Evolutionary conservation across 2,329 filamentous ascomycete genomes (phyloP).

Genomic region (Orbilia brochopaga): DNA sequence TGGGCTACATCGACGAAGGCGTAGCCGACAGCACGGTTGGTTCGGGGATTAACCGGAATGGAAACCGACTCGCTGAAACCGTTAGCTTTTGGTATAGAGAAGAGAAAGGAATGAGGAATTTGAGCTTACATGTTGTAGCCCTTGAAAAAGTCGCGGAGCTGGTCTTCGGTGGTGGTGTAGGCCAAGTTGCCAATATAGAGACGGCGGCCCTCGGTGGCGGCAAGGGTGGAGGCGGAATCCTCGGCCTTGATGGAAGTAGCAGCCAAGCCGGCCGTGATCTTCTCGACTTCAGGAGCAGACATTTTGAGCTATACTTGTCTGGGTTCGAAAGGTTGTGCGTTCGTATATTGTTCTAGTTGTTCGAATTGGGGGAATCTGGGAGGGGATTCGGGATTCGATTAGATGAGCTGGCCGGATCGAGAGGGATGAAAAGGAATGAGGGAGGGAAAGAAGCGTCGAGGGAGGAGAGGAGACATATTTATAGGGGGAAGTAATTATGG

Average conservation of each 20-base stretch:
- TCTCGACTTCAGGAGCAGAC: slow-evolving; percentile 52
- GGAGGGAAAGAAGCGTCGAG: slow-evolving; percentile 17
- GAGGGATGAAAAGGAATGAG: slow-evolving; percentile 32
- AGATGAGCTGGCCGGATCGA: slow-evolving; percentile 44
- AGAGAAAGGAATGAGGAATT: slow-evolving; percentile 17
- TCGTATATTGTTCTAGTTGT: slow-evolving; percentile 11
- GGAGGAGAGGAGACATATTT: slow-evolving; percentile 11
- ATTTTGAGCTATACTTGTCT: slow-evolving; percentile 52
- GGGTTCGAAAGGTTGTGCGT: slow-evolving; percentile 43
- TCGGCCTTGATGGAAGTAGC: slow-evolving; percentile 64
- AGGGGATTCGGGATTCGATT: slow-evolving; percentile 35
- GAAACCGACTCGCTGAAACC: slow-evolving; percentile 86
- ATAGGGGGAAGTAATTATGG: background rate
- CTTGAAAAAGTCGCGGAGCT: slow-evolving; percentile 99
- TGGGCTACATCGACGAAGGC: slow-evolving; percentile 98
- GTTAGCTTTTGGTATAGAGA: slow-evolving; percentile 48
- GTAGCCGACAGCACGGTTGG: slow-evolving; percentile 96
- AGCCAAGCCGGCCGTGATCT: slow-evolving; percentile 51
- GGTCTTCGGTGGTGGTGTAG: slow-evolving; percentile 99
- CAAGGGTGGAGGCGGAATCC: slow-evolving; percentile 91
- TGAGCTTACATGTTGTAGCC: slow-evolving; percentile 97
- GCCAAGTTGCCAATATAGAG: slow-evolving; percentile 99
- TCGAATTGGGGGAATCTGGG: slow-evolving; percentile 18
- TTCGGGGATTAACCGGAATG: slow-evolving; percentile 99
- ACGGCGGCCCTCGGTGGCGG: slow-evolving; percentile 97